Evolutionary conservation across 2,329 filamentous ascomycete species (phyloP).

Genomic region (Blastomyces silverae): DNA sequence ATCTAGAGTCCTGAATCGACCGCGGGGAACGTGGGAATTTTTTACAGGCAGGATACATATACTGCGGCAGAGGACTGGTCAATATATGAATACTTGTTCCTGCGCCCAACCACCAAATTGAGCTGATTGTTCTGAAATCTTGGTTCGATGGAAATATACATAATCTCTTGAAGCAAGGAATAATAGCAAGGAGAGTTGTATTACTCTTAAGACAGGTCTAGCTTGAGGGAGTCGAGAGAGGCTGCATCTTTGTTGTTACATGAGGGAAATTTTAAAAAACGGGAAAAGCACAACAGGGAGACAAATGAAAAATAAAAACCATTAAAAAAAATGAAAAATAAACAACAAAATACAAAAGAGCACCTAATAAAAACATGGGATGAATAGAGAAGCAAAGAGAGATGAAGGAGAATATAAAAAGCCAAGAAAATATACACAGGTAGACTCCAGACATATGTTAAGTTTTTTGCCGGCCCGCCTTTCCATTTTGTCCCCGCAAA

Average conservation of each 20-base stretch:
- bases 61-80: too few species aligned
- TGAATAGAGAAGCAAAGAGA: neutral
- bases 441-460: constrained; percentile 14
- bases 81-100: too few species aligned
- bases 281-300: neutral
- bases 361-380: neutral
- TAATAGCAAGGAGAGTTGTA: neutral
- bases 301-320: neutral
- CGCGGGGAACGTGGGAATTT: too few species aligned
- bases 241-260: constrained; percentile 11
- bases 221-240: constrained; percentile 16
- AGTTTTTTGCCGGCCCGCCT: constrained; percentile 11
- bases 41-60: too few species aligned
- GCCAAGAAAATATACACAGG: constrained; percentile 9
- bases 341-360: constrained; percentile 12
- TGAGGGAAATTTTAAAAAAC: neutral
- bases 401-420: constrained; percentile 3
- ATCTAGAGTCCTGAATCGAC: too few species aligned
- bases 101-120: too few species aligned
- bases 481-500: constrained; percentile 8
- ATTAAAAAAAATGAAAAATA: constrained; percentile 4
- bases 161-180: neutral
- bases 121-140: too few species aligned
- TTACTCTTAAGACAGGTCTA: constrained; percentile 14
- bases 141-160: too few species aligned